Base-by-base conservation (phyloP, 495 filamentous ascomycete genomes). In the Aspergillus mulundensis region DNA sequence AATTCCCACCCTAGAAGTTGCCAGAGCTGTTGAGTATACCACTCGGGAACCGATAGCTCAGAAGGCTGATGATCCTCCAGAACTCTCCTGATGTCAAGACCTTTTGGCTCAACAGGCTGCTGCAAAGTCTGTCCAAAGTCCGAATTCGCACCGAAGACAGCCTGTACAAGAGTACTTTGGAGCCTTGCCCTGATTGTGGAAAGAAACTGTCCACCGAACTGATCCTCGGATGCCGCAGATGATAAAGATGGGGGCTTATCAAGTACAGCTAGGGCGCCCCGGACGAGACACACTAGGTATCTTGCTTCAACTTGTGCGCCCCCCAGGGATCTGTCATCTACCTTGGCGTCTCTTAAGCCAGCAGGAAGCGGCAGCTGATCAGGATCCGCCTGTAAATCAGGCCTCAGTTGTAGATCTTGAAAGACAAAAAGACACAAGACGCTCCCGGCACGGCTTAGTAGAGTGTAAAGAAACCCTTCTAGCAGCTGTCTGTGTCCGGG, bases 1-100 rank as follows among this genome's bases (percentile, higher is more conserved):
- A 75, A 20, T 45, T 81, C 75, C 77, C 77, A 81, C 6, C 79
- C 78, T 0, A 81, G 49, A 15, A 81, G 57, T n/a, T 65, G 61
- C 77, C 77, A 81, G n/a, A 79, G 55, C 44, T 75, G 69, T 45
- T 75, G 68, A 3, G 70, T 63, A 56, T 80, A 75, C 77, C 77
- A 81, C 14, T 80, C 75, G 1, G 70, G 19, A 28, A 65, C 66
- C 0, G 50, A 32, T n/a, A 59, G 36, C 12, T 66, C 54, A 3
- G 56, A 18, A 8, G 43, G 38, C n/a, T 54, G 44, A 21, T 42
- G 30, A 14, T 0, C 14, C 2, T 12, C 18, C 15, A 24, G 25
- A 16, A 58, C n/a, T 16, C 24, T 46, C 24, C 60, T 53, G 28
- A 54, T 14, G 5, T 54, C 64, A n/a, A 50, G 39, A 20, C 62